Base-by-base conservation (phyloP, 2,329 filamentous ascomycete genomes). In the Fusarium acutatum region DNA sequence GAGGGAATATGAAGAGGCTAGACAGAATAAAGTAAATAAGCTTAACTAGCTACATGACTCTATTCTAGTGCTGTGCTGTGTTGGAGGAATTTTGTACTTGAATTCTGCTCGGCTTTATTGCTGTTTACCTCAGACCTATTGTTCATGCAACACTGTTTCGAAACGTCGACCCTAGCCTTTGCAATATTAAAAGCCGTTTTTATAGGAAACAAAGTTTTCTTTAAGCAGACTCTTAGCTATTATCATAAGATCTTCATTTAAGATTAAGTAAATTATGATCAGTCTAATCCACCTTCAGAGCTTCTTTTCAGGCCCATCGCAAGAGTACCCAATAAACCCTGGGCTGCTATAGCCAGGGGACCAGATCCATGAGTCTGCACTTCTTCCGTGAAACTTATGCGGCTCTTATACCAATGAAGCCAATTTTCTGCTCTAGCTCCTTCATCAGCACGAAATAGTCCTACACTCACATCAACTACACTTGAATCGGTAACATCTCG, bases 401-500 rank as follows among this genome's bases (percentile, higher is more conserved):
- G 83, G 5, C 79, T 83, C 6, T 82, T 87, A 79, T 86, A 87
- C 91, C 92, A 94, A 28, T 90, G 84, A 46, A 94, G 75, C 89
- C 89, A 92, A 1, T 77, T 79, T 76, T 89, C 87, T 7, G 87
- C 89, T 69, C 88, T 84, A 1, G 86, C 86, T 1, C 90, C 90
- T 47, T 86, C 84, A 0, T 78, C 65, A 1, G 85, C 85, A 46
- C 83, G 82, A 10, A 93, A 77, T 43, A 92, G 74, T 0, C 91
- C 91, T 14, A 88, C 86, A 68, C 90, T 92, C 14, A 93, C 86
- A 79, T 93, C 90, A 22, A 93, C 83, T 24, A 93, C 77, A 8
- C 85, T 84, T 0, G 87, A 84, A 43, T 90, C 82, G 67, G 83
- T 82, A 8, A 84, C 81, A 60, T 86, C 86, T 74, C 88, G 86